Evolutionary conservation across 805 yeast species (phyloP).

Genomic region (Cephaloascus albidus): DNA sequence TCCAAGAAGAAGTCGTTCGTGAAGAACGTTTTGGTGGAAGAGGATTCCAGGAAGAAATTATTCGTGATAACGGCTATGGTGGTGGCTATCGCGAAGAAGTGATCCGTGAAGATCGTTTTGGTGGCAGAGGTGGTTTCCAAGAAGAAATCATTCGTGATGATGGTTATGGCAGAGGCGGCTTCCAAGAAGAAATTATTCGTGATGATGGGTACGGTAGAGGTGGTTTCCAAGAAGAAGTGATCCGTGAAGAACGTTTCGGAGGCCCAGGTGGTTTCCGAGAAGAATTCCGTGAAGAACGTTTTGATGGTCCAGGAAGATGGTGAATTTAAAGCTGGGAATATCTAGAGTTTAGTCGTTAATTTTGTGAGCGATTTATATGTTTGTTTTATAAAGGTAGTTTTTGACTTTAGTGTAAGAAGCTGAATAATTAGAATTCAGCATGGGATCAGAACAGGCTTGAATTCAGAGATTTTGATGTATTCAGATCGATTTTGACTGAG

Average conservation of each 20-base stretch:
- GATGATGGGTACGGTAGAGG: slow-evolving; percentile 1
- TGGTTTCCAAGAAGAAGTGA: slow-evolving; percentile 6
- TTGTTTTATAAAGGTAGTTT: not conserved
- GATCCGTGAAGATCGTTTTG: slow-evolving; percentile 5
- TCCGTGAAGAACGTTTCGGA: slow-evolving; percentile 5
- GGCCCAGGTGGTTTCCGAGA: slow-evolving; percentile 2
- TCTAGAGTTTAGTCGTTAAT: not conserved
- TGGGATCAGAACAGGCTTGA: too few relatives aligned
- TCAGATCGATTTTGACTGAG: too few relatives aligned
- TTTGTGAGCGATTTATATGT: not conserved
- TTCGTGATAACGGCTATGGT: not conserved
- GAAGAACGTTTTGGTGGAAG: not conserved
- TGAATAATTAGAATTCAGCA: too few relatives aligned
- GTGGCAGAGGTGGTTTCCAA: slow-evolving; percentile 6
- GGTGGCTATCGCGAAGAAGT: not conserved
- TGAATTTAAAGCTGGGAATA: too few relatives aligned
- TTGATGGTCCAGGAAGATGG: not conserved
- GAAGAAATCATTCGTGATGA: slow-evolving; percentile 3
- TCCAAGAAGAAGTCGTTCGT: not conserved
- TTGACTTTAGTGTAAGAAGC: not conserved
- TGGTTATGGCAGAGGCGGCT: slow-evolving; percentile 5
- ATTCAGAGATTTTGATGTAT: too few relatives aligned
- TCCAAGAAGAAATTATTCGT: slow-evolving; percentile 2
- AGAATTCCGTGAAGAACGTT: not conserved
- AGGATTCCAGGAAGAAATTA: not conserved